Evolutionary conservation across 805 yeast genomes (phyloP), one percentile per base, ranked within the genome.

Genomic region (Metschnikowia henanensis): DNA sequence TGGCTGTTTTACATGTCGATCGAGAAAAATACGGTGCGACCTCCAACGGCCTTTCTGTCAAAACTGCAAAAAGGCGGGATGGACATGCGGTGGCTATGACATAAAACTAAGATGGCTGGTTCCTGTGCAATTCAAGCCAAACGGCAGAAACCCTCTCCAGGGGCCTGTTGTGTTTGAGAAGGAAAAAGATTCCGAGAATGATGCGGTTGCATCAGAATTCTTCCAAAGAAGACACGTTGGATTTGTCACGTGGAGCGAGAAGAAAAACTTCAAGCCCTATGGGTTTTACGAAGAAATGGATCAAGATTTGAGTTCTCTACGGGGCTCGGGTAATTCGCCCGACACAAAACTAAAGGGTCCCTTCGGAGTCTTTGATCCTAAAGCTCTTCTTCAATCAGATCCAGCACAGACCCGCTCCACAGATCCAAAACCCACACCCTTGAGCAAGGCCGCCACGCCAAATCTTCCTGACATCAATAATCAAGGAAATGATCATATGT

Each of bases 1-100:
- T 0, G 97, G 96, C 1, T 90, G 97, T 59, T 87, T 87, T 71
- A 87, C 96, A 0, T 89, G 97, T 57, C 73, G 96, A 34, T 69
- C 83, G 13, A 64, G 96, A 35, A 86, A 88, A 61, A 83, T 89
- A 37, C 81, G 86, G 45, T 90, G 97, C 62, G 96, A 88, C 59
- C 68, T 85, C 43, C 68, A 73, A 13, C 76, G 74, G 50, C 97
- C 97, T 0, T 59, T 66, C 12, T 90, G 97, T 63, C 59, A 63
- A n/a, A 74, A 86, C 45, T 90, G 97, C 61, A 69, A 70, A 31
- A 82, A 80, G 55, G 75, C 87, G 0, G 81, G 84, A 0, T 60
- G 86, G 21, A 67, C 70, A 3, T 90, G 97, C 57, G 88, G 84
- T 22, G 97, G 96, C 0, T 90, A 89, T 57, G 87, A 80, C 47